Conservation (phyloP, 345 rosid species). For the Arabis alpina region DNA sequence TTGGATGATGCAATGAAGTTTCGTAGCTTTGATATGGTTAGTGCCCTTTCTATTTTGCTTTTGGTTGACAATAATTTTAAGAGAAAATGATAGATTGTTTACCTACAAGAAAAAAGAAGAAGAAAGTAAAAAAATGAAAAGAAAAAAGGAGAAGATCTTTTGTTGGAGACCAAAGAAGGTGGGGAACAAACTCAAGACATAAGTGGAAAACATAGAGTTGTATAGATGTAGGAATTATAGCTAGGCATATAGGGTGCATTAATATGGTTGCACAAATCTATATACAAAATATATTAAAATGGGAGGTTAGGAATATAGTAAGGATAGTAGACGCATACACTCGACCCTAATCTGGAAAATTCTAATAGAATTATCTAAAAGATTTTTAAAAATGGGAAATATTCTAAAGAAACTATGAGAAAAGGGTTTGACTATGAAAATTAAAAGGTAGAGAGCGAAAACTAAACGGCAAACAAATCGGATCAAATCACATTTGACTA, state of each 20-base stretch:
- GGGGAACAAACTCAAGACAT: constrained; percentile 50
- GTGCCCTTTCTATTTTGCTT: constrained; percentile 38
- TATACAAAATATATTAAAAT: constrained; percentile 9
- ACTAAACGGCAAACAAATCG: constrained; percentile 40
- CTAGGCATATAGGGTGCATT: constrained; percentile 37
- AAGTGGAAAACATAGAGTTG: constrained; percentile 49
- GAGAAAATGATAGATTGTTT: constrained; percentile 26
- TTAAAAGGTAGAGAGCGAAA: constrained; percentile 6
- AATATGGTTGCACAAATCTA: constrained; percentile 28
- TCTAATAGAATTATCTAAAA: constrained; percentile 7
- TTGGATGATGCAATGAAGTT: constrained; percentile 39
- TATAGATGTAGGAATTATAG: constrained; percentile 40
- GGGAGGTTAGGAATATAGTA: constrained; percentile 34
- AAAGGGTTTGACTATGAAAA: constrained; percentile 34
- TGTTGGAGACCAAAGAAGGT: constrained; percentile 50
- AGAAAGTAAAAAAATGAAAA: constrained; percentile 22
- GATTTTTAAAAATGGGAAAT: neutral
- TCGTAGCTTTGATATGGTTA: constrained; percentile 34
- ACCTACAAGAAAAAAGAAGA: constrained; percentile 24
- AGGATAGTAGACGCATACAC: constrained; percentile 29
- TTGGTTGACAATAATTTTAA: constrained; percentile 34
- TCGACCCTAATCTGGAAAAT: constrained; percentile 34
- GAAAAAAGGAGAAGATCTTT: constrained; percentile 41
- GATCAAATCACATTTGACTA: constrained; percentile 45
- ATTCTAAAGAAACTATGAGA: constrained; percentile 8